phyloP scores from a whole-genome alignment of 2,329 filamentous ascomycete species.

The Didymella exigua region DNA sequence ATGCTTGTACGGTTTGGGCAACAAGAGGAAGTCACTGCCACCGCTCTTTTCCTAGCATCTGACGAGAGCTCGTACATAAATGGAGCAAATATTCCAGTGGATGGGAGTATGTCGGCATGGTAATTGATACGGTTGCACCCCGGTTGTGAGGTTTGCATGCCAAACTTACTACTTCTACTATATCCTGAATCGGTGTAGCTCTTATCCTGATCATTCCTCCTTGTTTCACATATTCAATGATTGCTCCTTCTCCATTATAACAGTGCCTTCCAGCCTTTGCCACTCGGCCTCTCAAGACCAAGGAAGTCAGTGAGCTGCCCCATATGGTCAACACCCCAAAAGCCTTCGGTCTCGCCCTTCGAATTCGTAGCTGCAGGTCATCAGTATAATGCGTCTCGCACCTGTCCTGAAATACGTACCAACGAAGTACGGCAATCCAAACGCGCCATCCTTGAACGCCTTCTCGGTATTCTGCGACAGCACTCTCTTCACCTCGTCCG shows the following conservation, averaged over 20 bases:
- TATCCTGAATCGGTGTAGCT: neutral
- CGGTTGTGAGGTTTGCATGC: no score
- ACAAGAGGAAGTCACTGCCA: no score
- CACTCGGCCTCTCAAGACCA: slow-evolving; percentile 53
- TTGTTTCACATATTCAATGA: neutral
- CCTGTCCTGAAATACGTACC: slow-evolving; percentile 32
- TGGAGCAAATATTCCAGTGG: neutral
- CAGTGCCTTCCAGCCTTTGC: slow-evolving; percentile 48
- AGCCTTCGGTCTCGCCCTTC: slow-evolving; percentile 59
- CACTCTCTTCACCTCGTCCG: slow-evolving; percentile 53
- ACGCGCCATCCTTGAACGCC: slow-evolving; percentile 61
- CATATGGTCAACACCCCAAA: slow-evolving; percentile 67
- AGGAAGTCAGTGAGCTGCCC: slow-evolving; percentile 61
- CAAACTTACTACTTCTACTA: neutral
- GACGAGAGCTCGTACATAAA: no score
- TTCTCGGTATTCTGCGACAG: slow-evolving; percentile 58
- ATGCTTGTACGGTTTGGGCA: no score
- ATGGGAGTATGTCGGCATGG: no score
- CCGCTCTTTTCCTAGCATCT: no score
- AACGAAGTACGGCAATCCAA: slow-evolving; percentile 66
- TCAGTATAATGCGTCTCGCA: neutral
- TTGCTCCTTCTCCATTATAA: slow-evolving; percentile 27
- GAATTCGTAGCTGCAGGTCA: slow-evolving; percentile 55
- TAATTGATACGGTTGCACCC: no score
- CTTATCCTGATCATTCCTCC: neutral